Conservation (phyloP, 2,329 filamentous ascomycete genomes). For the Calonectria hongkongensis region DNA sequence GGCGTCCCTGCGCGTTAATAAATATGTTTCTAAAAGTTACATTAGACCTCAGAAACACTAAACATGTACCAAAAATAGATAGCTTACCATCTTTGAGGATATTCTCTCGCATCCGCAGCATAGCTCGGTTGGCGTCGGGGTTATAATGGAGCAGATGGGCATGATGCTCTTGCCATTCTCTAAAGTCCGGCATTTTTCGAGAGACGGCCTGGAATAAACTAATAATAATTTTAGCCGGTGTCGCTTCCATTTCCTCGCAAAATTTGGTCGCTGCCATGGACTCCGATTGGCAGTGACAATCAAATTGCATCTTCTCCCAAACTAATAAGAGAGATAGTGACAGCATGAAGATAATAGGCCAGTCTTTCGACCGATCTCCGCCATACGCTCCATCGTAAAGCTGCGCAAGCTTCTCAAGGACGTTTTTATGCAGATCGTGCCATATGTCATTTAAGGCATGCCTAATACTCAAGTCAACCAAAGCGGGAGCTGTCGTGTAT, state of each 20-base stretch:
- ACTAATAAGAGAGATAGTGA: not conserved
- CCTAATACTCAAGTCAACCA: not conserved
- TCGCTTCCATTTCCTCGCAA: not conserved
- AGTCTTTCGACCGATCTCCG: not conserved
- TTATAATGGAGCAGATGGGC: not conserved
- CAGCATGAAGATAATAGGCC: not conserved
- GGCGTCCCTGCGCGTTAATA: not conserved
- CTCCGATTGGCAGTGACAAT: not conserved
- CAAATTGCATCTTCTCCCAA: conserved; percentile 1
- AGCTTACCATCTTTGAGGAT: not conserved
- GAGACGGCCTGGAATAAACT: not conserved
- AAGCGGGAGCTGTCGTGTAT: not conserved
- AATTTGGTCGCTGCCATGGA: not conserved
- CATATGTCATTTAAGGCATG: not conserved
- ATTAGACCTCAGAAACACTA: not conserved
- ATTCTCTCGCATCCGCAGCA: not conserved
- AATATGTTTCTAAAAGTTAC: not conserved
- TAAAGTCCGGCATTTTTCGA: not conserved
- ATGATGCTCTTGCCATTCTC: not conserved
- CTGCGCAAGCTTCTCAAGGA: not conserved
- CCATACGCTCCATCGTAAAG: not conserved
- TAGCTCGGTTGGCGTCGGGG: not conserved
- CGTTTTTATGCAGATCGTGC: not conserved
- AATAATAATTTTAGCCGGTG: not conserved
- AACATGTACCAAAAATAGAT: no score